Conservation (phyloP, 2,329 filamentous ascomycete species). For the Anthostomella pinea region DNA sequence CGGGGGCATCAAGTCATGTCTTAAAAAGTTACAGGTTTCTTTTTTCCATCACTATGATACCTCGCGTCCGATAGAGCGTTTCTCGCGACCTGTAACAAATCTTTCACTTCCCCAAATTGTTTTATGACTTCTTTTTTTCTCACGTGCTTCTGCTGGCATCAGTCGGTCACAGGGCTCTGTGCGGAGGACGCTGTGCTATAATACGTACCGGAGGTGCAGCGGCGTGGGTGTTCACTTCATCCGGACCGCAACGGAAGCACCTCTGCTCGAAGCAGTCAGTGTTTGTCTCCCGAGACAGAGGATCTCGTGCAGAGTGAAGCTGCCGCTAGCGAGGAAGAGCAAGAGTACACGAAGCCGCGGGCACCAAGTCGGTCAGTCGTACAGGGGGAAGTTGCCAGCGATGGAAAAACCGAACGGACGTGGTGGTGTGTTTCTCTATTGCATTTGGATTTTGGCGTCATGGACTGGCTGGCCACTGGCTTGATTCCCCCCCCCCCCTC, state of each 20-base stretch:
- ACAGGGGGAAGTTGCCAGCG: constrained; percentile 2
- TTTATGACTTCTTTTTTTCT: constrained; percentile 24
- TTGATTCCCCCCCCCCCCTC: constrained; percentile 6
- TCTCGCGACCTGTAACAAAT: constrained; percentile 28
- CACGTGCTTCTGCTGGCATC: constrained; percentile 12
- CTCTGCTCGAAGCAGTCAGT: too few relatives aligned
- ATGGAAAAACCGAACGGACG: constrained; percentile 13
- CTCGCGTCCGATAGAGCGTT: constrained; percentile 35
- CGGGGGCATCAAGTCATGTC: constrained; percentile 41
- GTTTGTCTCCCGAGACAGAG: too few relatives aligned
- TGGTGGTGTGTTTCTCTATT: constrained; percentile 23
- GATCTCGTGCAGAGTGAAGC: too few relatives aligned
- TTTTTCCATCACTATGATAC: constrained; percentile 42
- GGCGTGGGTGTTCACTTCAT: too few relatives aligned
- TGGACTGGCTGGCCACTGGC: constrained; percentile 17
- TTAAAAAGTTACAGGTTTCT: constrained; percentile 41
- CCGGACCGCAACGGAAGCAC: too few relatives aligned
- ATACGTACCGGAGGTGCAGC: constrained; percentile 5
- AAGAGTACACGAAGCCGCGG: background rate
- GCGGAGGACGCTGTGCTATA: constrained; percentile 13
- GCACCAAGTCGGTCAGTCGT: constrained; percentile 4
- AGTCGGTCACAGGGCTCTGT: constrained; percentile 12
- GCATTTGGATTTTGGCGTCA: constrained; percentile 20
- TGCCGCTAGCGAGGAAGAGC: too few relatives aligned
- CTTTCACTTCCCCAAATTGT: constrained; percentile 21